Evolutionary conservation across 2,329 filamentous ascomycete species (phyloP), one percentile per base, ranked within the genome.

Genomic region (Scorias spongiosa): DNA sequence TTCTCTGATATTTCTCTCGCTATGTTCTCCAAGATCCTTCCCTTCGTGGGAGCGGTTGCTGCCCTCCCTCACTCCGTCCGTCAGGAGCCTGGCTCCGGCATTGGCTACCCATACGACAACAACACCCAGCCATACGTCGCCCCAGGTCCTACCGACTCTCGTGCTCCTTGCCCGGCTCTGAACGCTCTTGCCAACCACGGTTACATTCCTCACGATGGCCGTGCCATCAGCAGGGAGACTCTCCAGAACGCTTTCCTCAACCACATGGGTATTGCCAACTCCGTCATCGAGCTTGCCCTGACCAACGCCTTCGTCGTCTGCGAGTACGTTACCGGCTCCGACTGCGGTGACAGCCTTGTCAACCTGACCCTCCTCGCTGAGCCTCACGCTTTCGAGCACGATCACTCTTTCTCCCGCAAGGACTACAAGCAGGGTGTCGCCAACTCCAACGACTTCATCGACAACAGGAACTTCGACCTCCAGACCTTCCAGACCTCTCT

Each of bases 371-470:
- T 26, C 4, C 20, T 26, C 20, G 20, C 20, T 7, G 20, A 46
- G 44, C 43, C 43, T 10, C 43, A 78, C 68, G 51, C 76, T 70
- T 44, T 59, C 61, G 72, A 74, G 76, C 2, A 65, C 53, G 38
- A 68, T 66, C 7, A 75, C 74, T 20, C 74, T 72, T 44, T 70
- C 66, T 15, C 66, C 69, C 0, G 58, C 63, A 42, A 76, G 64
- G 1, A 66, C 70, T 45, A 45, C n/a, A 45, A 42, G 39, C 48
- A 78, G 66, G 18, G 79, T 62, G 5, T 74, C 75, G 7, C 69
- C 67, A 36, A 46, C 26, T 18, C 18, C 26, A 39, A 36, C 14
- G 34, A 43, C 10, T 43, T 38, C 44, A 44, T 20, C 18, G 45
- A 44, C 10, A 47, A 47, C 36, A 18, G 30, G 20, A 44, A 44